Percentiles rank a stretch among this genome's conserved stretches.
These are phyloP conservation scores for Dryas alaskensis DNA, from an alignment of 306 rosid species.

Conservation along the genomic window DNA sequence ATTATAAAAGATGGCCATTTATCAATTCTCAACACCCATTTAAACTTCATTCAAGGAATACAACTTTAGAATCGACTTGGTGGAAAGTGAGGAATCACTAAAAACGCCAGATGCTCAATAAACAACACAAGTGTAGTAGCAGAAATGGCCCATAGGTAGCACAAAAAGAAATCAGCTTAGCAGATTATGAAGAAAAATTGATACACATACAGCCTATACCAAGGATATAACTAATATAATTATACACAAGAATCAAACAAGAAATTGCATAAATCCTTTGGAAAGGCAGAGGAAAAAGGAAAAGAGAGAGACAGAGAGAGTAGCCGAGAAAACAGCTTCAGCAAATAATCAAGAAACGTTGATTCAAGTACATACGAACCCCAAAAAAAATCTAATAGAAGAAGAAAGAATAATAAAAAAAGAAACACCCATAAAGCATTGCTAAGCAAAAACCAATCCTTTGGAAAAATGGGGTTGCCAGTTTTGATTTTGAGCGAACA, in stretches of 20 bases:
- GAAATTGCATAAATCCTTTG: not conserved
- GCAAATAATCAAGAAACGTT: not conserved
- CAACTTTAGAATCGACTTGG: not conserved
- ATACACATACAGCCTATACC: not conserved
- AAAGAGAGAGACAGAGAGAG: too few relatives aligned
- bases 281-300: not conserved
- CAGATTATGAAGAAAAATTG: not conserved
- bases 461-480: not conserved
- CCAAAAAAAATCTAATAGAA: not conserved
- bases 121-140: not conserved
- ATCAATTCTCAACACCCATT: constrained; percentile 11
- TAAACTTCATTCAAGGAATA: not conserved
- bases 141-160: not conserved
- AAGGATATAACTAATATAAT: not conserved
- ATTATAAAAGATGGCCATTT: not conserved
- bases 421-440: constrained; percentile 5
- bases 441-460: constrained; percentile 1
- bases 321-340: not conserved
- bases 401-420: not conserved
- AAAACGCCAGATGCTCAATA: not conserved
- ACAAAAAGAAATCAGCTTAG: not conserved
- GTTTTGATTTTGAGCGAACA: not conserved
- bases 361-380: not conserved
- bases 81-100: not conserved
- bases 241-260: not conserved